Evolutionary conservation across 495 filamentous ascomycete species (phyloP).

Genomic region (Aspergillus mulundensis): DNA sequence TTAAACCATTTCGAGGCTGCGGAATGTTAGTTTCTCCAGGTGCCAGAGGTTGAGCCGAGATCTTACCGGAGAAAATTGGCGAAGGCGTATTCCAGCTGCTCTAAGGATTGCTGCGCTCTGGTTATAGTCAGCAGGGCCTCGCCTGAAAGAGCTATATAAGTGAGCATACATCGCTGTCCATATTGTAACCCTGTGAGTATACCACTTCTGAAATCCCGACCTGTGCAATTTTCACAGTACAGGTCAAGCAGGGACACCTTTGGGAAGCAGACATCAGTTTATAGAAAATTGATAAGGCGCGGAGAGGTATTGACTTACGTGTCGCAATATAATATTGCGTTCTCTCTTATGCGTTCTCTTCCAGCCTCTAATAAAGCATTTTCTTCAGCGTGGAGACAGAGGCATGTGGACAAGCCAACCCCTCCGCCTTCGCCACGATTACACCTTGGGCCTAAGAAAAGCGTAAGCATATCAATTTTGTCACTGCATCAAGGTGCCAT

Average conservation of each 20-base stretch:
- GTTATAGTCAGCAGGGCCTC: constrained; percentile 10
- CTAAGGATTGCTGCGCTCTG: constrained; percentile 74
- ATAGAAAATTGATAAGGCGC: not conserved
- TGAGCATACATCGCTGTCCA: constrained; percentile 63
- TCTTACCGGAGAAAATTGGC: constrained; percentile 78
- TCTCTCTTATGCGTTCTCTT: constrained; percentile 76
- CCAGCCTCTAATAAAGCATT: constrained; percentile 94
- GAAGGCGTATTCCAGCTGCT: constrained; percentile 69
- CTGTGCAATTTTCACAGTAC: constrained; percentile 95
- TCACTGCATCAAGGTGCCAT: constrained; percentile 34
- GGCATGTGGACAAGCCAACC: constrained; percentile 71
- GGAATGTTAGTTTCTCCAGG: constrained; percentile 11
- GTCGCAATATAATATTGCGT: constrained; percentile 84
- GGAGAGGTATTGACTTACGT: constrained; percentile 47
- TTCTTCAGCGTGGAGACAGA: constrained; percentile 96
- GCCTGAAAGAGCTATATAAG: not conserved
- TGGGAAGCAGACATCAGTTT: not conserved
- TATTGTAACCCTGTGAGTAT: constrained; percentile 86
- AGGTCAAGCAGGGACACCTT: constrained; percentile 93
- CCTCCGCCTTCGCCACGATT: constrained; percentile 71
- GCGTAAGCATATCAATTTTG: constrained; percentile 27
- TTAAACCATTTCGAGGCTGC: constrained; percentile 47
- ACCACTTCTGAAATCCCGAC: constrained; percentile 95
- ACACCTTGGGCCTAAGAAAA: constrained; percentile 62
- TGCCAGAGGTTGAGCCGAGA: not conserved